Percentiles rank a stretch among this genome's conserved stretches.
Conservation (phyloP, 1,284 basidiomycete species). For the Apiotrichum porosum region DNA sequence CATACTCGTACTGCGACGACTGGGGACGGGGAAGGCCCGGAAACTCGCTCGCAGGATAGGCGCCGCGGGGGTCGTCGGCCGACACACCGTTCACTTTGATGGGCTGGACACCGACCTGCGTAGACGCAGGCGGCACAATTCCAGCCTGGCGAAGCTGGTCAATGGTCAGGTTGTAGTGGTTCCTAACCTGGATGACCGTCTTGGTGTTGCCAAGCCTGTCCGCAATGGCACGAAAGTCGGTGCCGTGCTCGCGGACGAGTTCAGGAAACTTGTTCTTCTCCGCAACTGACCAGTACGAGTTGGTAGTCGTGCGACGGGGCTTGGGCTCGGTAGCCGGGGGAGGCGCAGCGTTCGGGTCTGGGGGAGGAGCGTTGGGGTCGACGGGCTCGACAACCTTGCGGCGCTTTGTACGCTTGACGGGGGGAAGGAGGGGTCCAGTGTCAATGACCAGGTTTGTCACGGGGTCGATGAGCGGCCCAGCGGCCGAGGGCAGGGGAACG, state of each 20-base stretch:
- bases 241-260: constrained; percentile 63
- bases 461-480: constrained; percentile 8
- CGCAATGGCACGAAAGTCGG: constrained; percentile 70
- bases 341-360: constrained; percentile 2
- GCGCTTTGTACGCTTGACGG: constrained; percentile 36
- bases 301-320: constrained; percentile 24
- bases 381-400: constrained; percentile 21
- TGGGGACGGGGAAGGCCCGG: constrained; percentile 2
- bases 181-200: constrained; percentile 70
- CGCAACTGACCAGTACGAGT: constrained; percentile 55
- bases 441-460: constrained; percentile 11
- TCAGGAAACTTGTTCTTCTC: constrained; percentile 58
- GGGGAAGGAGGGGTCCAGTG: constrained; percentile 27
- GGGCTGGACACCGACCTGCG: constrained; percentile 14
- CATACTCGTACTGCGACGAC: background rate
- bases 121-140: constrained; percentile 11
- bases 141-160: constrained; percentile 12
- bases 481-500: background rate
- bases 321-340: constrained; percentile 5
- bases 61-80: background rate
- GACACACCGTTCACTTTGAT: constrained; percentile 19
- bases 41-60: constrained; percentile 6
- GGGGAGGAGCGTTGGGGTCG: constrained; percentile 8
- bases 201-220: constrained; percentile 65
- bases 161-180: constrained; percentile 47